These are phyloP conservation scores for Coleophoma crateriformis DNA, from an alignment of 2,329 filamentous ascomycete genomes.

Conservation along the genomic window DNA sequence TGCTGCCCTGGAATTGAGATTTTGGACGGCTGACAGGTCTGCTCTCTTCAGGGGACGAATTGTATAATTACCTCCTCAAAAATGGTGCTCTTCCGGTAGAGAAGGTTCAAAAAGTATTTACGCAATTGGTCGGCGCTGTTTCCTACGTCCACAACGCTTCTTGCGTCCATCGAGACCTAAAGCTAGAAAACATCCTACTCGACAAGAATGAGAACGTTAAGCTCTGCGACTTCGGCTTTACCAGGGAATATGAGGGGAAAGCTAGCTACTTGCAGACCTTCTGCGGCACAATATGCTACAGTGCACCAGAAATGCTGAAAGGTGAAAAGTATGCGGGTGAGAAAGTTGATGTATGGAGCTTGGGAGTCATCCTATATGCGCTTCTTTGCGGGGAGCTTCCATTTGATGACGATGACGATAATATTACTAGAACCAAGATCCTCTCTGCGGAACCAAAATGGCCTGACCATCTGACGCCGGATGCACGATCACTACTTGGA, in stretches of 20 bases:
- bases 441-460: conserved; percentile 80
- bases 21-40: conserved; percentile 21
- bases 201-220: conserved; percentile 98
- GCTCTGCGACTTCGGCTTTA: conserved; percentile 96
- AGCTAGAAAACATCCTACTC: conserved; percentile 92
- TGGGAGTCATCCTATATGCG: conserved; percentile 81
- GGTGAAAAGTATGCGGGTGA: conserved; percentile 97
- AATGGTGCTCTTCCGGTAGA: conserved; percentile 77
- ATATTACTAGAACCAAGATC: conserved; percentile 78
- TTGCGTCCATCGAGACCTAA: conserved; percentile 94
- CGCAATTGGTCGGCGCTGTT: conserved; percentile 91
- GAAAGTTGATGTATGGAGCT: conserved; percentile 95
- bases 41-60: conserved; percentile 67
- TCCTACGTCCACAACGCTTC: conserved; percentile 92
- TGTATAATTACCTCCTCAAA: conserved; percentile 91
- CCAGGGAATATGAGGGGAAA: conserved; percentile 92
- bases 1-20: not conserved
- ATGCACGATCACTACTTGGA: conserved; percentile 73
- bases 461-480: conserved; percentile 71
- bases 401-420: conserved; percentile 94
- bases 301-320: conserved; percentile 96
- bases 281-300: conserved; percentile 96
- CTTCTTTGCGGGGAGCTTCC: conserved; percentile 80
- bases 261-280: conserved; percentile 94
- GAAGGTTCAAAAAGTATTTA: conserved; percentile 93